Base-by-base conservation (phyloP, 495 filamentous ascomycete species). In the Penicillium goetzii region DNA sequence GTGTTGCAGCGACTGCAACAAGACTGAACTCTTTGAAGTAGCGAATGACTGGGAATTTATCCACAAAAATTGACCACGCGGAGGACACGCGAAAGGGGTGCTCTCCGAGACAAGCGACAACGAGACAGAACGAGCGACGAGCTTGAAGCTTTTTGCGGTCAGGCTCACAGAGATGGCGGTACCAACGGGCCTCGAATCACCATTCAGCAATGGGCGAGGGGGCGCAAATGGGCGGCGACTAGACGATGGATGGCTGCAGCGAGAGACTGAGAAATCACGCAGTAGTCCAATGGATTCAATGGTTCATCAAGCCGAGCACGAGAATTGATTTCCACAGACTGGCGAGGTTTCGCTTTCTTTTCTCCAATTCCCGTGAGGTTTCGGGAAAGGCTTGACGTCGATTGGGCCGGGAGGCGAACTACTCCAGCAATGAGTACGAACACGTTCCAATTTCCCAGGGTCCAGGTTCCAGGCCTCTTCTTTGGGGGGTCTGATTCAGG, bases 21-120 rank as follows among this genome's bases (percentile, higher is more conserved):
- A 75, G 74, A 78, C 72, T 72, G 74, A 72, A 78, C 69, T 64
- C 60, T 64, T 65, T 74, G 72, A 72, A 66, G 64, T 78, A 81
- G 79, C 80, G 80, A 81, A 76, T 77, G 78, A 78, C 78, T 76
- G 78, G 58, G 76, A 77, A 81, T 78, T 78, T 79, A 80, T 79
- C 65, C 64, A 73, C 62, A 60, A 64, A 78, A 76, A 73, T 75
- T 78, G 66, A 64, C 74, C 63, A 73, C 68, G 74, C 69, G 62
- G 73, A 75, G 61, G 67, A 66, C 67, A 61, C 58, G 59, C 61
- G 60, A 71, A 56, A 73, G 60, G 62, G 72, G 65, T 52, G 66
- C 63, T 66, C 71, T 74, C 75, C 77, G 72, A 79, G 74, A 79
- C 52, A 55, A 19, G 19, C 43, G 43, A 21, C 26, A 33, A 53